Conservation (phyloP, 768 basidiomycete genomes). For the Mycena amicta region DNA sequence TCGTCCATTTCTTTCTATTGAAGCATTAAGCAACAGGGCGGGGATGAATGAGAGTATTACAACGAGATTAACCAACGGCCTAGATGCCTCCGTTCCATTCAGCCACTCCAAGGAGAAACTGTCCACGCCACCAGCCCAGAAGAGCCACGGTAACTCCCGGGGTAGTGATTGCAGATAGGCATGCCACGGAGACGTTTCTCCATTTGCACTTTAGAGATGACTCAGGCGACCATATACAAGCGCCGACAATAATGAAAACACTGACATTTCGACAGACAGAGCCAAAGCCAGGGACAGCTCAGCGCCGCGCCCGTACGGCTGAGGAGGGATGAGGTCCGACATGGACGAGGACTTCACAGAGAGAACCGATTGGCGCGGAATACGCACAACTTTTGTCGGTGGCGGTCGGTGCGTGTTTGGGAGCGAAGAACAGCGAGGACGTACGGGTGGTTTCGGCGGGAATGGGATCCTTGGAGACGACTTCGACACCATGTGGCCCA, state of each 20-base stretch:
- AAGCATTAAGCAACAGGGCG: not conserved
- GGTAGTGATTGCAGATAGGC: conserved; percentile 71
- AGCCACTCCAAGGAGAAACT: conserved; percentile 40
- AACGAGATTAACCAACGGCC: conserved; percentile 27
- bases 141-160: conserved; percentile 49
- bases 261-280: conserved; percentile 68
- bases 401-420: conserved; percentile 10
- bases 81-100: conserved; percentile 42
- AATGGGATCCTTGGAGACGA: conserved; percentile 40
- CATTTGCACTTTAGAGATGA: conserved; percentile 44
- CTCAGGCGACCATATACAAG: conserved; percentile 4
- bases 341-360: conserved; percentile 61
- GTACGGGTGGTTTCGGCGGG: conserved; percentile 40
- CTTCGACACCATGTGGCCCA: conserved; percentile 34
- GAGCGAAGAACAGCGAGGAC: conserved; percentile 15
- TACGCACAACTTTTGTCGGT: conserved; percentile 60
- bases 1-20: conserved; percentile 36
- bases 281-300: conserved; percentile 65
- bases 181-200: conserved; percentile 56
- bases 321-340: conserved; percentile 42
- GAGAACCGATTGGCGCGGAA: conserved; percentile 64
- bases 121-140: conserved; percentile 50
- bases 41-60: not conserved
- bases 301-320: conserved; percentile 59
- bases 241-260: conserved; percentile 17